These are phyloP conservation scores for Melanomma pulvis-pyrius DNA, from an alignment of 495 filamentous ascomycete species.

Conservation along the genomic window DNA sequence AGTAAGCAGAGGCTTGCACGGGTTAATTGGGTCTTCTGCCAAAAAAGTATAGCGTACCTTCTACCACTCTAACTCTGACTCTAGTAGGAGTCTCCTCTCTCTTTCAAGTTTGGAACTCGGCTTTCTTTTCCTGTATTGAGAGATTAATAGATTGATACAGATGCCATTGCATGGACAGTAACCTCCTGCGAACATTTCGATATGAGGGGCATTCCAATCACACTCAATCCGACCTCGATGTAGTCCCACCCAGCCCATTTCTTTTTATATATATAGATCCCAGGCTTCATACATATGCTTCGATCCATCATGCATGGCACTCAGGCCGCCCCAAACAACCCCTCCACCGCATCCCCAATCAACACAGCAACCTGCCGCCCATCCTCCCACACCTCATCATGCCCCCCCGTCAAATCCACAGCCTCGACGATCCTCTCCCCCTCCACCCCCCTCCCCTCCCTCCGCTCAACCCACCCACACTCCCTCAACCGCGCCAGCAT, in stretches of 20 bases:
- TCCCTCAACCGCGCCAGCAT: conserved; percentile 51
- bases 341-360: conserved; percentile 32
- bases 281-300: no score
- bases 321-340: conserved; percentile 11
- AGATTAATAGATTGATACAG: not conserved
- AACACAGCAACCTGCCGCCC: conserved; percentile 54
- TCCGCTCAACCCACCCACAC: conserved; percentile 30
- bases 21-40: not conserved
- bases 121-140: conserved; percentile 1
- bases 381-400: conserved; percentile 63
- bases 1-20: not conserved
- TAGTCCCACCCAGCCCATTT: no score
- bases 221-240: no score
- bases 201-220: no score
- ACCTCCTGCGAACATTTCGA: not conserved
- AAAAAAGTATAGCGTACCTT: not conserved
- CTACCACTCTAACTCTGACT: not conserved
- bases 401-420: conserved; percentile 58
- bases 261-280: no score
- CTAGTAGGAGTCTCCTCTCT: conserved; percentile 4
- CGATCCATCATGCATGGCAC: no score
- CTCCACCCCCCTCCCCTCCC: conserved; percentile 26
- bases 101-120: not conserved
- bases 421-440: conserved; percentile 36
- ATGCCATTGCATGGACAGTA: not conserved